A percentile compares a stretch with the other conserved stretches of the same genome.
Conservation (phyloP, 2,329 filamentous ascomycete species). For the Colletotrichum spinosum region DNA sequence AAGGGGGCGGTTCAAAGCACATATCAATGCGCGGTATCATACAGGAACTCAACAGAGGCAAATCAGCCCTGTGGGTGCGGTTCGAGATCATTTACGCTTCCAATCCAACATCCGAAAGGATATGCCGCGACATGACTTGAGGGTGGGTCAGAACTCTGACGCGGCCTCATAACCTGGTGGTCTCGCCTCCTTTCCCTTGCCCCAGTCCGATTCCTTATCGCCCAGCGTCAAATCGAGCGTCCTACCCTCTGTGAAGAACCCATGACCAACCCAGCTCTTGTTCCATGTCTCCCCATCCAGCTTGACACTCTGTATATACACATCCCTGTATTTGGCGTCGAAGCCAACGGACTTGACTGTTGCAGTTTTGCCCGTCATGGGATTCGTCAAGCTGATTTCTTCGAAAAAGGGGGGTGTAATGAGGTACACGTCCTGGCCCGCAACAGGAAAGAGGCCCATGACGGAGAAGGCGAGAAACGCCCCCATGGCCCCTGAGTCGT, state of each 20-base stretch:
- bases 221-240: constrained; percentile 67
- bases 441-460: constrained; percentile 68
- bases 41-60: too few relatives aligned
- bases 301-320: constrained; percentile 69
- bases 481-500: constrained; percentile 74
- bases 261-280: constrained; percentile 70
- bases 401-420: constrained; percentile 73
- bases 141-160: constrained; percentile 9
- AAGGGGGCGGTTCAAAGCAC: neutral
- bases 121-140: neutral
- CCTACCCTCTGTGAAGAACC: constrained; percentile 69
- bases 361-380: constrained; percentile 65
- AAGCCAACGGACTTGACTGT: constrained; percentile 68
- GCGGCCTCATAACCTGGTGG: constrained; percentile 56
- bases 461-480: constrained; percentile 68
- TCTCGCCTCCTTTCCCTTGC: constrained; percentile 59
- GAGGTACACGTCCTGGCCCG: constrained; percentile 72
- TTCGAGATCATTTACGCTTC: too few relatives aligned
- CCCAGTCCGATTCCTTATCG: constrained; percentile 64
- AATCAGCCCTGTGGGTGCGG: too few relatives aligned
- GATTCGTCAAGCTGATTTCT: constrained; percentile 62
- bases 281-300: constrained; percentile 66
- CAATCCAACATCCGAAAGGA: too few relatives aligned
- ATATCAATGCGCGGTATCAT: too few relatives aligned
- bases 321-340: constrained; percentile 62